Conservation (phyloP, 1,284 basidiomycete genomes). For the Pseudozyma thailandica region DNA sequence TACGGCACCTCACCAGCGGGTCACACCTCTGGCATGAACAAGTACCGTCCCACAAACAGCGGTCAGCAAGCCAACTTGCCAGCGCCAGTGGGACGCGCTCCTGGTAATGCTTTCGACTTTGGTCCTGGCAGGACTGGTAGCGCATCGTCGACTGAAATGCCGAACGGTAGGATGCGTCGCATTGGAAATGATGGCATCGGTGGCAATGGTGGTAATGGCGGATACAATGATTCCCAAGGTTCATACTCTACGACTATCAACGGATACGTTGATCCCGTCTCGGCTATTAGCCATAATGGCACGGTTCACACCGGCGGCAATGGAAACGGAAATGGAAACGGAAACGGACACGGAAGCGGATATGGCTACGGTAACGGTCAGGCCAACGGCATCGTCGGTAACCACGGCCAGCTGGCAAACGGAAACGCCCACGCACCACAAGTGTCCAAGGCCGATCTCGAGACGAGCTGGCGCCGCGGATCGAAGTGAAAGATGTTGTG, state of each 20-base stretch:
- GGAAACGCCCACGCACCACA: not conserved
- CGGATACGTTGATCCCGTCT: constrained; percentile 9
- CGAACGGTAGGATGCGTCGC: constrained; percentile 17
- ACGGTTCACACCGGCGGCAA: constrained; percentile 3
- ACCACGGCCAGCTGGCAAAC: too few species aligned
- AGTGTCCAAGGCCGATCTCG: constrained; percentile 37
- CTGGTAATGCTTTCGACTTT: constrained; percentile 44
- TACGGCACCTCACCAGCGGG: constrained; percentile 24
- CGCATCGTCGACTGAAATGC: constrained; percentile 22
- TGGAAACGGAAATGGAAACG: constrained; percentile 9
- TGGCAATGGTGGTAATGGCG: constrained; percentile 12
- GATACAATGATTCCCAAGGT: not conserved
- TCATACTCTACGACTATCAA: not conserved
- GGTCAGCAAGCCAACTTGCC: constrained; percentile 17
- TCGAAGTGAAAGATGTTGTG: constrained; percentile 18
- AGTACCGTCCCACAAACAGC: constrained; percentile 10
- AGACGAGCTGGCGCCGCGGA: constrained; percentile 42
- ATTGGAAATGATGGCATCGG: constrained; percentile 10
- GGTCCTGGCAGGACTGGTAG: constrained; percentile 33
- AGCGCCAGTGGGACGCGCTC: constrained; percentile 35
- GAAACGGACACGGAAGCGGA: constrained; percentile 6
- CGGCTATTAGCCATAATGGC: not conserved
- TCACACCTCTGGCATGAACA: constrained; percentile 16
- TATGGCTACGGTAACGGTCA: not conserved
- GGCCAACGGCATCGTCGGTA: constrained; percentile 3